These are phyloP conservation scores for Basipetospora sp. DNA, from an alignment of 2,329 filamentous ascomycete species.

Conservation along the genomic window DNA sequence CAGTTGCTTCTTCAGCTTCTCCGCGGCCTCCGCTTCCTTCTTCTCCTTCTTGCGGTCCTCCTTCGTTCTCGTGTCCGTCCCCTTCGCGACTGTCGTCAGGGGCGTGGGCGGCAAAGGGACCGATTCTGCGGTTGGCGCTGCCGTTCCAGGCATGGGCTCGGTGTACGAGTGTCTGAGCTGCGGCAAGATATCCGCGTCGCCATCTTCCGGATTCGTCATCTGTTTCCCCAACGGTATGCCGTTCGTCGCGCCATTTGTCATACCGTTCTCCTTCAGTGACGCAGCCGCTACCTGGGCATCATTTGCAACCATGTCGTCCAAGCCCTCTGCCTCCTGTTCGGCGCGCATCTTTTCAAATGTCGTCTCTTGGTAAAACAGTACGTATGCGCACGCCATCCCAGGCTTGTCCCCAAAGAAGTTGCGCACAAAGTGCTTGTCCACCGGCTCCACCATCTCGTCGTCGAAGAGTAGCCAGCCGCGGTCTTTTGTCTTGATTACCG, in stretches of 20 bases:
- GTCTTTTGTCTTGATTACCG: constrained; percentile 93
- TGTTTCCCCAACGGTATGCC: not conserved
- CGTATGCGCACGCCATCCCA: constrained; percentile 85
- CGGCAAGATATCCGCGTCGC: constrained; percentile 33
- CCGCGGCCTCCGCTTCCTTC: constrained; percentile 45
- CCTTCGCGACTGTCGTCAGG: constrained; percentile 5
- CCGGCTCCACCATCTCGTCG: constrained; percentile 95
- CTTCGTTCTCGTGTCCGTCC: constrained; percentile 27
- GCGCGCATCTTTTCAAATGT: constrained; percentile 51
- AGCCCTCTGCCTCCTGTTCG: constrained; percentile 71
- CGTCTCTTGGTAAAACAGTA: constrained; percentile 93
- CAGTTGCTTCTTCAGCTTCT: constrained; percentile 43
- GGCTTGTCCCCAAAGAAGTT: constrained; percentile 95
- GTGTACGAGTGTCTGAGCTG: constrained; percentile 53
- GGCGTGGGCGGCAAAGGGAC: constrained; percentile 9
- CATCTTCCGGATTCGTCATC: not conserved
- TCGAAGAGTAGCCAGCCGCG: constrained; percentile 93
- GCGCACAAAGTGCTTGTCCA: constrained; percentile 87
- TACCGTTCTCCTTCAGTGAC: constrained; percentile 25
- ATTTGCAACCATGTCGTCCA: constrained; percentile 44
- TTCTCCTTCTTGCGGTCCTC: constrained; percentile 52
- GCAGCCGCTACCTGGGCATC: constrained; percentile 41
- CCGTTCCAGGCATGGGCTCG: constrained; percentile 29
- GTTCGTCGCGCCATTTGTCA: constrained; percentile 25
- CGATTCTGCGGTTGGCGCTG: constrained; percentile 5